Percentiles rank a stretch among this genome's conserved stretches.
Conservation (phyloP, 768 basidiomycete species). For the Kwoniella pini region DNA sequence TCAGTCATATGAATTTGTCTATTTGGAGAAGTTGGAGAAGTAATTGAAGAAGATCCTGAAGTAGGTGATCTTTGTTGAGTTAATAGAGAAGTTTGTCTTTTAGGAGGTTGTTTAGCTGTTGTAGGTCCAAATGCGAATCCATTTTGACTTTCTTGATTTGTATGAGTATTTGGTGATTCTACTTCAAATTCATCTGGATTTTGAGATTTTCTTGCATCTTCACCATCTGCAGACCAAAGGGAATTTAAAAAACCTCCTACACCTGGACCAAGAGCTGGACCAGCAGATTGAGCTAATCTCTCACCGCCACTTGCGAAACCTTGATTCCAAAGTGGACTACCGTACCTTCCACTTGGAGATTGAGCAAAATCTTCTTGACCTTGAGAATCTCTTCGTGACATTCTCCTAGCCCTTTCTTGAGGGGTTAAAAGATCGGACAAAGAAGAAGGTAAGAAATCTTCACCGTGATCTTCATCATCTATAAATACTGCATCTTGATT, state of each 20-base stretch:
- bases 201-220: slow-evolving; percentile 31
- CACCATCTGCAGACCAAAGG: slow-evolving; percentile 69
- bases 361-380: slow-evolving; percentile 26
- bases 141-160: neutral
- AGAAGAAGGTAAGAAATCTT: slow-evolving; percentile 82
- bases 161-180: no score
- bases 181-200: neutral
- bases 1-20: slow-evolving; percentile 16
- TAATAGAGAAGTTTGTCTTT: slow-evolving; percentile 31
- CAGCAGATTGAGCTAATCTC: slow-evolving; percentile 52
- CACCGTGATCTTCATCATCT: slow-evolving; percentile 64
- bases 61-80: slow-evolving; percentile 36
- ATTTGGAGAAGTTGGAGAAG: slow-evolving; percentile 5
- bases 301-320: slow-evolving; percentile 9
- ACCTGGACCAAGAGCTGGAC: slow-evolving; percentile 43
- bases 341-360: slow-evolving; percentile 7
- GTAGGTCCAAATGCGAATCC: slow-evolving; percentile 30
- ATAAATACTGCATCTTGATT: slow-evolving; percentile 43
- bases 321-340: neutral
- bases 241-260: slow-evolving; percentile 40
- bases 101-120: slow-evolving; percentile 18
- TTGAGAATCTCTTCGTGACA: slow-evolving; percentile 57
- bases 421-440: slow-evolving; percentile 87
- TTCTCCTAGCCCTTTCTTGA: slow-evolving; percentile 76
- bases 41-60: slow-evolving; percentile 3